Percentiles rank a stretch among this genome's conserved stretches.
These are phyloP conservation scores for Malus sylvestris DNA, from an alignment of 306 rosid genomes.

Conservation along the genomic window DNA sequence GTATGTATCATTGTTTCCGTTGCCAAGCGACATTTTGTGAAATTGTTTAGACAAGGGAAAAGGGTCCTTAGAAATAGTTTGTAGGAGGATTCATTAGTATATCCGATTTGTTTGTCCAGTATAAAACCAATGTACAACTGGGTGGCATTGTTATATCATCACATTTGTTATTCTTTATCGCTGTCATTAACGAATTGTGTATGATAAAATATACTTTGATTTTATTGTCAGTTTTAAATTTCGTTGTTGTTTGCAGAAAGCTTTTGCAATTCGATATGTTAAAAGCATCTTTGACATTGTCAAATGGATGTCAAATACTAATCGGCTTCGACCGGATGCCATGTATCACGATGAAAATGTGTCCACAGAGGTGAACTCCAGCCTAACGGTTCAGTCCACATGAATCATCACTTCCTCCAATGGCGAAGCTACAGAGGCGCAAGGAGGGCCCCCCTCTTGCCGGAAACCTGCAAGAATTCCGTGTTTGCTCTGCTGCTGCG, in stretches of 20 bases:
- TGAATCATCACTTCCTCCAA: no score
- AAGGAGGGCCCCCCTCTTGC: no score
- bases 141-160: slow-evolving; percentile 22
- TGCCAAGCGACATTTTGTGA: slow-evolving; percentile 24
- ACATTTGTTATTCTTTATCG: slow-evolving; percentile 42
- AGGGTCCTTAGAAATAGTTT: neutral
- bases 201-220: slow-evolving; percentile 19
- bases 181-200: slow-evolving; percentile 26
- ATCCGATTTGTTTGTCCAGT: slow-evolving; percentile 18
- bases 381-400: no score
- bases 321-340: no score
- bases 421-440: no score
- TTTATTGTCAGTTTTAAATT: slow-evolving; percentile 16
- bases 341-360: no score
- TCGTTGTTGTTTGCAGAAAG: neutral
- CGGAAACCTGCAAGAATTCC: no score
- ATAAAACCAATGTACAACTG: slow-evolving; percentile 19
- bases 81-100: slow-evolving; percentile 10
- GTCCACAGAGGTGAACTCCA: no score
- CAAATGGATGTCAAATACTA: no score
- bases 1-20: slow-evolving; percentile 26
- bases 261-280: no score
- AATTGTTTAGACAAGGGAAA: neutral
- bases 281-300: no score
- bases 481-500: no score